phyloP scores from a whole-genome alignment of 345 rosid genomes.

The Nasturtium officinale region DNA sequence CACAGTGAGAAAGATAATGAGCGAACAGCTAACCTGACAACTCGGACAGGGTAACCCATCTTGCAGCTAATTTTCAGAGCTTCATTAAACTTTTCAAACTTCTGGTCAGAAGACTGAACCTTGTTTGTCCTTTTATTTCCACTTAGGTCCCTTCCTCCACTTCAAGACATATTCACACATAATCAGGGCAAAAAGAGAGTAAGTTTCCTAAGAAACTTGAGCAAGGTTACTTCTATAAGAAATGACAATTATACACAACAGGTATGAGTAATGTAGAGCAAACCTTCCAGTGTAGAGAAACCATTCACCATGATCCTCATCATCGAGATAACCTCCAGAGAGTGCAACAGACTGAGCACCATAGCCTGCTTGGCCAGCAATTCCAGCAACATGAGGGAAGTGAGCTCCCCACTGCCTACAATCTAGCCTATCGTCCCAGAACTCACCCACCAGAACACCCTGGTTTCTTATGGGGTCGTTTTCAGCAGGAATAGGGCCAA shows the following conservation, averaged over 20 bases:
- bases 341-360: conserved; percentile 84
- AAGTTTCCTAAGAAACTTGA: background rate
- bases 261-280: background rate
- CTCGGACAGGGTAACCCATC: conserved; percentile 88
- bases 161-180: conserved; percentile 37
- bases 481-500: conserved; percentile 78
- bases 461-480: conserved; percentile 66
- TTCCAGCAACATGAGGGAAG: conserved; percentile 74
- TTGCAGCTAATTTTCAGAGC: conserved; percentile 73
- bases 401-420: conserved; percentile 89
- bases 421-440: conserved; percentile 67
- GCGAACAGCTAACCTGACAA: conserved; percentile 58
- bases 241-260: background rate
- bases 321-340: conserved; percentile 79
- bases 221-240: background rate
- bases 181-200: background rate
- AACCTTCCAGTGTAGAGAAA: conserved; percentile 43
- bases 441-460: conserved; percentile 73
- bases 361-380: conserved; percentile 67
- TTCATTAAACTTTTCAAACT: conserved; percentile 56
- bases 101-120: conserved; percentile 73
- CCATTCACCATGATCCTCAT: conserved; percentile 73
- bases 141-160: conserved; percentile 84
- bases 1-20: background rate
- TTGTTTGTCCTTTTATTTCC: conserved; percentile 75